Percentiles rank a stretch among this genome's conserved stretches.
These are phyloP conservation scores for Fraxinus albicans DNA, from an alignment of 305 asterid genomes.

Conservation along the genomic window DNA sequence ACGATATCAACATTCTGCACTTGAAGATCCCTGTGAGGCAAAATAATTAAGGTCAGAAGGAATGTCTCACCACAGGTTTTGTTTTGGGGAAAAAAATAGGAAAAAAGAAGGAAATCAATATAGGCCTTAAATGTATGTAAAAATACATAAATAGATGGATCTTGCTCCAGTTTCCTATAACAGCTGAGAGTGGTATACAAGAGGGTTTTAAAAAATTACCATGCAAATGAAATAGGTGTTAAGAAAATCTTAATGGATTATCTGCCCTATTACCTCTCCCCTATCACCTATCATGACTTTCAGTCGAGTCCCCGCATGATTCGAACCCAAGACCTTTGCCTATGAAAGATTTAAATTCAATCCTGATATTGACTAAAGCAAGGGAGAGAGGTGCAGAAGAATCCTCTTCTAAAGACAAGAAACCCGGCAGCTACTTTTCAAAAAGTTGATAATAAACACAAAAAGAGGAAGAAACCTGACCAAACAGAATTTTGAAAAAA, in stretches of 20 bases:
- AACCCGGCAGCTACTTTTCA: background rate
- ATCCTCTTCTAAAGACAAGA: background rate
- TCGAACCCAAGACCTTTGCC: background rate
- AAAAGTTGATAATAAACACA: background rate
- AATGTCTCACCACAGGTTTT: background rate
- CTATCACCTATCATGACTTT: background rate
- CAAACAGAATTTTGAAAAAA: background rate
- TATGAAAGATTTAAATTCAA: no score
- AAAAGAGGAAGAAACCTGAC: background rate
- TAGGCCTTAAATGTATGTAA: background rate
- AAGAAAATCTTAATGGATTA: background rate
- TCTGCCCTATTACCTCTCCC: background rate
- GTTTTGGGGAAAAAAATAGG: background rate
- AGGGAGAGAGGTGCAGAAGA: background rate
- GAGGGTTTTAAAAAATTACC: background rate
- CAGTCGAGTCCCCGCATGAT: background rate
- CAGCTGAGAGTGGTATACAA: background rate
- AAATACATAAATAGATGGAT: background rate
- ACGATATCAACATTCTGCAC: slow-evolving; percentile 69
- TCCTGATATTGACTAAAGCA: background rate
- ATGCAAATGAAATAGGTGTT: background rate
- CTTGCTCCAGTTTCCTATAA: background rate
- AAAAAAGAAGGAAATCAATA: background rate
- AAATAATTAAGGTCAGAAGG: slow-evolving; percentile 6
- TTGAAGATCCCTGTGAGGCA: slow-evolving; percentile 51